phyloP scores from a whole-genome alignment of 2,329 filamentous ascomycete species.

The Neofusicoccum kwambonambiense region DNA sequence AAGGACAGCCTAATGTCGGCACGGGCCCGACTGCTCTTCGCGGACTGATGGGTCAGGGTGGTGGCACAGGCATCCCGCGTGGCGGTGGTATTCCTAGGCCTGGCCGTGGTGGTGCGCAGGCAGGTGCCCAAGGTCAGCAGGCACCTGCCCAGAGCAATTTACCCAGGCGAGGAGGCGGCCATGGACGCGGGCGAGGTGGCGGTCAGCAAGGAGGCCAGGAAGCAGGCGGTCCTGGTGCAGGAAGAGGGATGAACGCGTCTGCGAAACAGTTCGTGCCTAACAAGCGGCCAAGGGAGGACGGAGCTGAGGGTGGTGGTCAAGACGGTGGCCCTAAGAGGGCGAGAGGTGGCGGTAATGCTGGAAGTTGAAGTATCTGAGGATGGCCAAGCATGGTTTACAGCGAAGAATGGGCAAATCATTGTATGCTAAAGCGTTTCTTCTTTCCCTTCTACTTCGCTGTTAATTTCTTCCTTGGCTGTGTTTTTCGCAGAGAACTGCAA shows the following conservation, averaged over 20 bases:
- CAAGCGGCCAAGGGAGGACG: conserved; percentile 32
- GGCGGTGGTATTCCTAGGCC: conserved; percentile 31
- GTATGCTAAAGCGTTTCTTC: background rate
- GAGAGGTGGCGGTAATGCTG: conserved; percentile 1
- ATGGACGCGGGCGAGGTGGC: conserved; percentile 12
- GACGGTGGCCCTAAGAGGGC: conserved; percentile 5
- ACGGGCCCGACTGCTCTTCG: conserved; percentile 33
- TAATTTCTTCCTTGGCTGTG: background rate
- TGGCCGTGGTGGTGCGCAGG: conserved; percentile 29
- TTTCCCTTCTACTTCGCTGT: background rate
- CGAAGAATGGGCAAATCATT: background rate
- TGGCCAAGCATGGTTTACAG: background rate
- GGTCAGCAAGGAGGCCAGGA: conserved; percentile 22
- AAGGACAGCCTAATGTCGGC: conserved; percentile 22
- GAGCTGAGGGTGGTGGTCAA: conserved; percentile 19
- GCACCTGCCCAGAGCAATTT: conserved; percentile 23
- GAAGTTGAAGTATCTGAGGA: background rate
- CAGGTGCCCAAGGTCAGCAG: conserved; percentile 25
- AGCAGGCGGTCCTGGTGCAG: conserved; percentile 26
- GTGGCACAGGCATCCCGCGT: conserved; percentile 20
- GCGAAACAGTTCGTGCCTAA: conserved; percentile 38
- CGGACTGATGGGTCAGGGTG: conserved; percentile 24
- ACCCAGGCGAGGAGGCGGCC: conserved; percentile 15
- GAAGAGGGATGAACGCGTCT: conserved; percentile 34
- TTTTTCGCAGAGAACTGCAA: background rate